Conservation (phyloP, 495 filamentous ascomycete species). For the Tetracladium setigerum region DNA sequence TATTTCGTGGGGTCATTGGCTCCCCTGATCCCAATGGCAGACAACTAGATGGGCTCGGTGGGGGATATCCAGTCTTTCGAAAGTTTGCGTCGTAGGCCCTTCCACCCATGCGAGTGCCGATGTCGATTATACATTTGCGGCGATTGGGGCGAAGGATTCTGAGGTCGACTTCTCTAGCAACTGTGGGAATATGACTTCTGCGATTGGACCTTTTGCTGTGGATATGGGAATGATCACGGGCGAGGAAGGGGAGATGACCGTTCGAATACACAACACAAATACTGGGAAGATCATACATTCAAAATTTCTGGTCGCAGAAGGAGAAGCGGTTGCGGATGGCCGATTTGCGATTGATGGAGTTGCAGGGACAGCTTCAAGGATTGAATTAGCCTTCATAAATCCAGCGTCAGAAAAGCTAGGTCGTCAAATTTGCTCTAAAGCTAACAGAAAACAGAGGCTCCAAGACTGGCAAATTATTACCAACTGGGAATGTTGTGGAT, state of each 20-base stretch:
- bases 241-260: constrained; percentile 24
- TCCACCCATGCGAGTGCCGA: constrained; percentile 45
- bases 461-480: constrained; percentile 57
- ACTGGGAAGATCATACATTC: constrained; percentile 40
- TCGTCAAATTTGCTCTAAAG: neutral
- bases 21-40: constrained; percentile 61
- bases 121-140: constrained; percentile 67
- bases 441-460: constrained; percentile 35
- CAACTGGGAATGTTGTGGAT: constrained; percentile 53
- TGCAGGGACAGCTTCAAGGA: constrained; percentile 44
- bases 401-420: constrained; percentile 34
- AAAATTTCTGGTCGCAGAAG: constrained; percentile 39
- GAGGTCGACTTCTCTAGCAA: constrained; percentile 60
- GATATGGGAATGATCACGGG: constrained; percentile 40
- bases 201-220: constrained; percentile 59
- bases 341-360: constrained; percentile 64
- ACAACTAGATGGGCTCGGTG: constrained; percentile 67
- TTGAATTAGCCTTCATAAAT: constrained; percentile 55
- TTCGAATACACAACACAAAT: constrained; percentile 49
- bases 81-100: constrained; percentile 56
- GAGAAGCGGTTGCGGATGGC: constrained; percentile 41
- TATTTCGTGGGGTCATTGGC: constrained; percentile 58
- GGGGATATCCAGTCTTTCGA: constrained; percentile 63
- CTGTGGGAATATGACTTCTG: constrained; percentile 66
- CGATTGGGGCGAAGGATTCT: constrained; percentile 52